Percentiles rank a stretch among this genome's conserved stretches.
phyloP scores from a whole-genome alignment of 495 filamentous ascomycete species.

The Neurospora intermedia region DNA sequence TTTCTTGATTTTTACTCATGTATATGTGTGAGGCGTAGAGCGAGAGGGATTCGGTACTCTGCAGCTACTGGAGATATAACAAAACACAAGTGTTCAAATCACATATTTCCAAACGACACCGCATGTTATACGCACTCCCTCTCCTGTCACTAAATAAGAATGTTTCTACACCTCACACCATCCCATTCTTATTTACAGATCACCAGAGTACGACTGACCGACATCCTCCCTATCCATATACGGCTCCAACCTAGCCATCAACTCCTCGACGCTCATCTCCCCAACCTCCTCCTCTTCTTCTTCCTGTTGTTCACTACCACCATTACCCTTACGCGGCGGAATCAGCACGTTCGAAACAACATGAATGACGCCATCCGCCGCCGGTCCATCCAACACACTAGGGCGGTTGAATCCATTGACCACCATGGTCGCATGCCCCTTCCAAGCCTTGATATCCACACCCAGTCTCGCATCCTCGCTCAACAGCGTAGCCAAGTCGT shows the following conservation, averaged over 20 bases:
- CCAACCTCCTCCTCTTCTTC: slow-evolving; percentile 5
- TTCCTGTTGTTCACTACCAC: slow-evolving; percentile 9
- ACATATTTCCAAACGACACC: background rate
- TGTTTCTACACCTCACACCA: background rate
- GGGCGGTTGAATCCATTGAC: slow-evolving; percentile 59
- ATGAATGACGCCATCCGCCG: slow-evolving; percentile 67
- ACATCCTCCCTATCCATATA: slow-evolving; percentile 7
- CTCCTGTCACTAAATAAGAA: background rate
- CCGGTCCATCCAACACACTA: slow-evolving; percentile 53
- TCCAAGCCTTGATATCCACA: slow-evolving; percentile 57
- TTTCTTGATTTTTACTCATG: background rate
- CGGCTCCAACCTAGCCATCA: slow-evolving; percentile 18
- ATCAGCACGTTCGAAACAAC: slow-evolving; percentile 59
- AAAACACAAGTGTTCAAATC: background rate
- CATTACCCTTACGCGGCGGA: slow-evolving; percentile 46
- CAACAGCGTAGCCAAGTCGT: slow-evolving; percentile 59
- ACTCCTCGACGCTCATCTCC: slow-evolving; percentile 16
- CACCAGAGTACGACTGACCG: background rate
- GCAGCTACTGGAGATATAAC: background rate
- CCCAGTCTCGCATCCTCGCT: slow-evolving; percentile 41
- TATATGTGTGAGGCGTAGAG: background rate
- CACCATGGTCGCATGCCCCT: slow-evolving; percentile 51
- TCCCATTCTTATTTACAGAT: slow-evolving; percentile 5
- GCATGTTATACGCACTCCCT: background rate
- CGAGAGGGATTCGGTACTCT: background rate